Evolutionary conservation across 148 eudicot genomes (phyloP).

Genomic region (Arctostaphylos glauca): DNA sequence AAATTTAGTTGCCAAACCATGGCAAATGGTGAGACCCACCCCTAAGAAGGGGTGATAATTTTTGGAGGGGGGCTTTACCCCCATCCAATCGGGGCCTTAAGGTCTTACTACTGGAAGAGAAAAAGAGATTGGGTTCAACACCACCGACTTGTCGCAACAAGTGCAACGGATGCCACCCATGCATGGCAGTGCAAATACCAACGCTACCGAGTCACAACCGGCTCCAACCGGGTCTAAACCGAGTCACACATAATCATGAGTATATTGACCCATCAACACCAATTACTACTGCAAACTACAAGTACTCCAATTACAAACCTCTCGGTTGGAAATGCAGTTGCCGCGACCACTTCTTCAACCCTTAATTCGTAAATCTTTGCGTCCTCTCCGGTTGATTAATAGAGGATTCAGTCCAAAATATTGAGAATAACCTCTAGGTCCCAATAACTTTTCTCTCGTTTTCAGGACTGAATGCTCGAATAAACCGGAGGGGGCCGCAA

Average conservation of each 20-base stretch:
- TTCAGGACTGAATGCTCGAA: not conserved
- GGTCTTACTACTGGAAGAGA: no score
- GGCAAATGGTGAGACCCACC: no score
- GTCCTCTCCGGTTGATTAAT: not conserved
- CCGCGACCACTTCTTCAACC: slow-evolving; percentile 59
- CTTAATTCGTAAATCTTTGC: slow-evolving; percentile 24
- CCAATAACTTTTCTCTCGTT: no score
- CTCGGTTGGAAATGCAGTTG: slow-evolving; percentile 90
- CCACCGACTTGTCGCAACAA: no score
- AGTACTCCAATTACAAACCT: slow-evolving; percentile 94
- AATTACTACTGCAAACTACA: slow-evolving; percentile 20
- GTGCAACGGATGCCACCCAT: no score
- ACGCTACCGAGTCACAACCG: slow-evolving; percentile 45
- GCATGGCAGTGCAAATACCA: no score
- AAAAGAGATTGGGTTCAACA: no score
- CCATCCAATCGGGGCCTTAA: no score
- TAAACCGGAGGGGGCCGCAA: not conserved
- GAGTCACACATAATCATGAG: not conserved
- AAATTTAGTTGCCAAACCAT: no score
- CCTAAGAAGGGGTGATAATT: no score
- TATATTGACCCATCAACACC: slow-evolving; percentile 23
- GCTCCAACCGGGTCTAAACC: slow-evolving; percentile 12
- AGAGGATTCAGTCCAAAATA: not conserved
- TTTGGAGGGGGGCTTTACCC: no score
- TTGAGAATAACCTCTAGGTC: not conserved